Conservation (phyloP, 2,329 filamentous ascomycete genomes). For the Penicillium sp. region DNA sequence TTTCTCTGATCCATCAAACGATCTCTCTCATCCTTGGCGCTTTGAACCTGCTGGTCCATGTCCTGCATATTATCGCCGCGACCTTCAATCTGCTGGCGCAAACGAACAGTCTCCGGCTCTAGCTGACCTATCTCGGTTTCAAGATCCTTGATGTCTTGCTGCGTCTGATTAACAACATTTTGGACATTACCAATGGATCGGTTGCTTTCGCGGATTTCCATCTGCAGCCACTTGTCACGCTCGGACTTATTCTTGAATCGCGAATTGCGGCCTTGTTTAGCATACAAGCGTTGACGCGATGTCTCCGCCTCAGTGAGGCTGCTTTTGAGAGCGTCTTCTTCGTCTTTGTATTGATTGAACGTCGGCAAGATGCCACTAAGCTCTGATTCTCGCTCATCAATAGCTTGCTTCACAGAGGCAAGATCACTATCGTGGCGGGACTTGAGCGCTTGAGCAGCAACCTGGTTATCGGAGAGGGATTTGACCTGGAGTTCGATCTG, state of each 20-base stretch:
- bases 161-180: slow-evolving; percentile 77
- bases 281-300: slow-evolving; percentile 73
- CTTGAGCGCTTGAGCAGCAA: slow-evolving; percentile 70
- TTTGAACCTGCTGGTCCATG: slow-evolving; percentile 70
- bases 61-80: slow-evolving; percentile 71
- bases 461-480: slow-evolving; percentile 77
- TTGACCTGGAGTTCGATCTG: slow-evolving; percentile 85
- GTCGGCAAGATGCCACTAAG: slow-evolving; percentile 72
- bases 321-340: slow-evolving; percentile 68
- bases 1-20: slow-evolving; percentile 82
- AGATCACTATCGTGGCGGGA: slow-evolving; percentile 70
- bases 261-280: slow-evolving; percentile 85
- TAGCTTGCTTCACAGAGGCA: slow-evolving; percentile 68
- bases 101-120: slow-evolving; percentile 67
- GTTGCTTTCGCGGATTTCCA: slow-evolving; percentile 78
- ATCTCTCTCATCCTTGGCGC: slow-evolving; percentile 75
- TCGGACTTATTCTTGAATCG: slow-evolving; percentile 87
- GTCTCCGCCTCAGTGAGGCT: slow-evolving; percentile 75
- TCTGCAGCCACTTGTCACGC: slow-evolving; percentile 76
- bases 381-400: slow-evolving; percentile 72
- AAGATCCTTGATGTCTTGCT: slow-evolving; percentile 74
- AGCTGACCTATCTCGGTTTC: slow-evolving; percentile 68
- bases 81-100: slow-evolving; percentile 73
- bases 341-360: slow-evolving; percentile 68
- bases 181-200: slow-evolving; percentile 74